A percentile compares a stretch with the other conserved stretches of the same genome.
Evolutionary conservation across 2,329 filamentous ascomycete species (phyloP).

Genomic region (Nothopassalora personata): DNA sequence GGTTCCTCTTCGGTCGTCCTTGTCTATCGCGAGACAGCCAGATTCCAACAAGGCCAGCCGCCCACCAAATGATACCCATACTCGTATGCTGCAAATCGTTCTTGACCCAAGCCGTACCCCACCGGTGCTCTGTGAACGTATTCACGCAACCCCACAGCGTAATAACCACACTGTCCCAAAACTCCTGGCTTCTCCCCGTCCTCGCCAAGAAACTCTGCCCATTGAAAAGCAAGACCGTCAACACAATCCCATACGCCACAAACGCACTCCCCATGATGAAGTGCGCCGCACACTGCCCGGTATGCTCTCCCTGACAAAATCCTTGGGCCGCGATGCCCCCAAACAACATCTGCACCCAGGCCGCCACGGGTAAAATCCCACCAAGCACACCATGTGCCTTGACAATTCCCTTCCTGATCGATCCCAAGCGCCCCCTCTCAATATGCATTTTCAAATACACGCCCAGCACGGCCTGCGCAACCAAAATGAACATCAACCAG

Average conservation of each 20-base stretch:
- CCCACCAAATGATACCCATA: constrained; percentile 99
- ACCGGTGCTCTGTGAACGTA: constrained; percentile 95
- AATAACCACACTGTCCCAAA: constrained; percentile 89
- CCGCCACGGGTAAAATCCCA: constrained; percentile 77
- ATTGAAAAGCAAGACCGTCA: constrained; percentile 80
- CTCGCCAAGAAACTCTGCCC: constrained; percentile 82
- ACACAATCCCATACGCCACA: constrained; percentile 83
- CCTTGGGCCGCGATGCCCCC: constrained; percentile 88
- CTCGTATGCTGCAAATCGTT: constrained; percentile 97
- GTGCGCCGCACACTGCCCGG: constrained; percentile 88
- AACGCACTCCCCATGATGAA: constrained; percentile 99
- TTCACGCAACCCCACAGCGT: constrained; percentile 95
- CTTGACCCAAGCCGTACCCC: constrained; percentile 81
- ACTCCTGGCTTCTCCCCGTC: constrained; percentile 85
- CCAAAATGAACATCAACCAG: constrained; percentile 71
- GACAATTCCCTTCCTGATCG: constrained; percentile 65
- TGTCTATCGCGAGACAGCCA: constrained; percentile 84
- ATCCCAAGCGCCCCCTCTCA: constrained; percentile 74
- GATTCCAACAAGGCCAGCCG: constrained; percentile 80
- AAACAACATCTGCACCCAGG: constrained; percentile 94
- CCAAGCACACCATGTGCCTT: constrained; percentile 74
- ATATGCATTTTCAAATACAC: constrained; percentile 86
- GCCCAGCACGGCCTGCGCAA: constrained; percentile 72
- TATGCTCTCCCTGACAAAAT: constrained; percentile 86
- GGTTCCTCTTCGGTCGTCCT: constrained; percentile 82